These are phyloP conservation scores for Verticillium zaregamsianum DNA, from an alignment of 2,329 filamentous ascomycete species.

Conservation along the genomic window DNA sequence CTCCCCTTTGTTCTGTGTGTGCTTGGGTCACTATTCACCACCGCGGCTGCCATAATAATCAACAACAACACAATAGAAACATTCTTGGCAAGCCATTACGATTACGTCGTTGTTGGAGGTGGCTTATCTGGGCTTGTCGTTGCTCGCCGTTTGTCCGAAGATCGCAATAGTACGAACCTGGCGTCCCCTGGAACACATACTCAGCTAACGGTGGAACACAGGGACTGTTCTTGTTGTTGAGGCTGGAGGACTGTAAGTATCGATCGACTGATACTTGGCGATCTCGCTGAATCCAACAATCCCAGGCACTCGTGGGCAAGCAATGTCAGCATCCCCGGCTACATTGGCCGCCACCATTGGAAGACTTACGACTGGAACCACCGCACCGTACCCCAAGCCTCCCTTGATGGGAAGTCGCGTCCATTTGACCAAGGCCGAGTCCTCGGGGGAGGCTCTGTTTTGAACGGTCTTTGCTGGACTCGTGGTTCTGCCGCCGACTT, in stretches of 20 bases:
- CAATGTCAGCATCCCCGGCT: constrained; percentile 13
- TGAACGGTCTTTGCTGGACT: constrained; percentile 38
- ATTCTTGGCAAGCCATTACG: constrained; percentile 17
- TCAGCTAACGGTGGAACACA: neutral
- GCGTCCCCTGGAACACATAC: neutral
- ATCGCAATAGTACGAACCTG: constrained; percentile 16
- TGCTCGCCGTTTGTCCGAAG: constrained; percentile 36
- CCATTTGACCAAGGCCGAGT: constrained; percentile 30
- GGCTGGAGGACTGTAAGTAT: constrained; percentile 12
- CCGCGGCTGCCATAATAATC: constrained; percentile 5
- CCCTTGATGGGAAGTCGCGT: constrained; percentile 28
- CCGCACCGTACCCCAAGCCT: constrained; percentile 22
- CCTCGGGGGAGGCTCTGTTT: constrained; percentile 33
- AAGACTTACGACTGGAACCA: constrained; percentile 23
- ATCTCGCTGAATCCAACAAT: neutral
- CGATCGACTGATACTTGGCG: too few species aligned
- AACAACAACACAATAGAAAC: constrained; percentile 5
- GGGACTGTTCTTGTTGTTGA: constrained; percentile 15
- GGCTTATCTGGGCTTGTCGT: constrained; percentile 41
- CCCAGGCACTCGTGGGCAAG: constrained; percentile 9
- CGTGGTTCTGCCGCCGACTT: constrained; percentile 34
- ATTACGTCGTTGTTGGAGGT: constrained; percentile 40
- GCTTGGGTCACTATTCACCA: neutral
- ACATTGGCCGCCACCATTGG: constrained; percentile 10
- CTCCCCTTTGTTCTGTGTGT: neutral